These are phyloP conservation scores for Yarrowia hollandica DNA, from an alignment of 805 yeast genomes.

Conservation along the genomic window DNA sequence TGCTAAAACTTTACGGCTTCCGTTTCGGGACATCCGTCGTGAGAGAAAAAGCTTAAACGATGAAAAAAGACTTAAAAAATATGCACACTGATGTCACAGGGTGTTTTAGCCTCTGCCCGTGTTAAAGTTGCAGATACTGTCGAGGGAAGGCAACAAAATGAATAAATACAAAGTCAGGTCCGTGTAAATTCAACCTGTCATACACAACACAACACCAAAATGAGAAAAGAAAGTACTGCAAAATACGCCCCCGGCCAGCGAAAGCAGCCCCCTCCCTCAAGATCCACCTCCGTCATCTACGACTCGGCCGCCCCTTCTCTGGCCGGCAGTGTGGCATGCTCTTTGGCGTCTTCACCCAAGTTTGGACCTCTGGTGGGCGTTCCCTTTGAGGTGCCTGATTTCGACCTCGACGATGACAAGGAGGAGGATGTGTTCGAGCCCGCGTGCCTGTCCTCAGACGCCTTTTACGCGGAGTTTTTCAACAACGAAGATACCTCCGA, in stretches of 20 bases:
- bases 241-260: constrained; percentile 11
- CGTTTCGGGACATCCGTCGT: constrained; percentile 3
- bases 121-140: not conserved
- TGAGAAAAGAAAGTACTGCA: not conserved
- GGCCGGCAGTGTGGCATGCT: constrained; percentile 7
- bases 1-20: constrained; percentile 13
- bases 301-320: constrained; percentile 3
- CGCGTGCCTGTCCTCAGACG: constrained; percentile 7
- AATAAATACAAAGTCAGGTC: constrained; percentile 3
- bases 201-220: not conserved
- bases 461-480: constrained; percentile 9
- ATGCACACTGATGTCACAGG: constrained; percentile 8
- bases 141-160: not conserved
- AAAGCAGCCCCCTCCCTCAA: constrained; percentile 1
- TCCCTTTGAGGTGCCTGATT: constrained; percentile 1
- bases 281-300: constrained; percentile 16
- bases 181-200: not conserved
- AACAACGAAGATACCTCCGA: not conserved
- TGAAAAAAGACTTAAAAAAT: too few species aligned
- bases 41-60: too few species aligned
- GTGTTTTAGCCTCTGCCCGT: not conserved
- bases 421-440: constrained; percentile 4
- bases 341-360: not conserved
- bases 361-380: constrained; percentile 4
- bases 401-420: constrained; percentile 6